Conservation (phyloP, 768 basidiomycete species). For the Lyophyllum atratum region DNA sequence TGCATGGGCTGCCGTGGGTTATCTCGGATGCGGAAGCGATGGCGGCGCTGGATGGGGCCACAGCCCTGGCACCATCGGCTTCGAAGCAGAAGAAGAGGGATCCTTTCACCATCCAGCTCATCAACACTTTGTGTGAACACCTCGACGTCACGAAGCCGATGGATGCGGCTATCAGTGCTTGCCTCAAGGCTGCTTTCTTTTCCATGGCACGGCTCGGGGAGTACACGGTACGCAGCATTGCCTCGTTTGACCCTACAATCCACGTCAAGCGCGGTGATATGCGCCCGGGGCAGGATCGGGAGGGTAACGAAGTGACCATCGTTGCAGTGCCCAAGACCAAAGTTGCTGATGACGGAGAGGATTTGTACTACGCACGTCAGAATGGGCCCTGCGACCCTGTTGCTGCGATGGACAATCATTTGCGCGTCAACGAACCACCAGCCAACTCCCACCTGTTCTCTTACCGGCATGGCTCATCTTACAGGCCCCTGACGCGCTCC, state of each 20-base stretch:
- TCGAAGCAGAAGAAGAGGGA: conserved; percentile 27
- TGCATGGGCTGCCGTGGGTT: conserved; percentile 20
- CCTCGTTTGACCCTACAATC: conserved; percentile 5
- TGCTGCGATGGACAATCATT: conserved; percentile 10
- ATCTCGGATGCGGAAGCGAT: conserved; percentile 27
- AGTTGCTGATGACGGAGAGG: conserved; percentile 12
- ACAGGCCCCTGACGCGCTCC: conserved; percentile 20
- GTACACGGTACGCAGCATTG: conserved; percentile 1
- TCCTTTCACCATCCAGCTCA: conserved; percentile 27
- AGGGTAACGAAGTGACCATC: conserved; percentile 10
- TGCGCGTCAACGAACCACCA: conserved; percentile 12
- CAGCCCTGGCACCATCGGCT: conserved; percentile 26
- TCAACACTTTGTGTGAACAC: not conserved
- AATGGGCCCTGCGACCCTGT: conserved; percentile 7
- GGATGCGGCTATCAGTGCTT: conserved; percentile 19
- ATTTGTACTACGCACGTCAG: conserved; percentile 16
- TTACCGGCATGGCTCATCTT: not conserved
- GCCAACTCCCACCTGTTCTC: conserved; percentile 8
- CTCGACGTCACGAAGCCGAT: conserved; percentile 8
- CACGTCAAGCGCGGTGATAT: conserved; percentile 21
- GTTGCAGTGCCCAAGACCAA: conserved; percentile 19
- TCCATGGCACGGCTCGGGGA: conserved; percentile 5
- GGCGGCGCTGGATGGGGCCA: conserved; percentile 29
- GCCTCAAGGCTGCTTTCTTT: conserved; percentile 21
- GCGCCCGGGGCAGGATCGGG: not conserved